These are phyloP conservation scores for Graphilbum ipis-grandicollis DNA, from an alignment of 2,329 filamentous ascomycete species.

Conservation along the genomic window DNA sequence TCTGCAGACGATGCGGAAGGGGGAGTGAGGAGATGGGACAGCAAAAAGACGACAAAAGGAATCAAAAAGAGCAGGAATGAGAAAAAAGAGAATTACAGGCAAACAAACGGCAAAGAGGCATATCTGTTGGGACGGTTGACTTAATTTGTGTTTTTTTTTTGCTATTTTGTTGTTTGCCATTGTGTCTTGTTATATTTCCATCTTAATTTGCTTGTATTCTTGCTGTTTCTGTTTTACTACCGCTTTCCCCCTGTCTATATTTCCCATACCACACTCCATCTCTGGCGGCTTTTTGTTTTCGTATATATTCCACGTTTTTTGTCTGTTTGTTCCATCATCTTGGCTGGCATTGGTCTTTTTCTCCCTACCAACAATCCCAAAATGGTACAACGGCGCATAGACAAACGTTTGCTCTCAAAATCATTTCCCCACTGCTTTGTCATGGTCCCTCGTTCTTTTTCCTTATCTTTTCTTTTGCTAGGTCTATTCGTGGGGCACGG, in stretches of 20 bases:
- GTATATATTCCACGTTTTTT: neutral
- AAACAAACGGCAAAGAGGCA: too few relatives aligned
- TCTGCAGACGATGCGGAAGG: constrained; percentile 38
- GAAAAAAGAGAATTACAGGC: neutral
- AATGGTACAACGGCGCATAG: neutral
- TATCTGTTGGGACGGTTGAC: too few relatives aligned
- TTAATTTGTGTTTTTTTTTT: neutral
- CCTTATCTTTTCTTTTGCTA: too few relatives aligned
- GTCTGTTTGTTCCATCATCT: too few relatives aligned
- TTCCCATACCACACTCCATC: neutral
- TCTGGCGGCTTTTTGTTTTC: neutral
- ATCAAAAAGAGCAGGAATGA: neutral
- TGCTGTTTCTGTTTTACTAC: too few relatives aligned
- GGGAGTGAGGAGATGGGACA: constrained; percentile 4
- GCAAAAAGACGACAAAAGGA: constrained; percentile 21
- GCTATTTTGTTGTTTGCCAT: neutral
- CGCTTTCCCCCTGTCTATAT: neutral
- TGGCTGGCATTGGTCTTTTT: too few relatives aligned
- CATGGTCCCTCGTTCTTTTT: neutral
- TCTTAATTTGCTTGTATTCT: neutral
- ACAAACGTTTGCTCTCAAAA: neutral
- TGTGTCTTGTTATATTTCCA: neutral
- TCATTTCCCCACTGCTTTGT: neutral
- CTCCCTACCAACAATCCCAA: too few relatives aligned
- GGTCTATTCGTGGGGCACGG: too few relatives aligned